A percentile compares a stretch with the other conserved stretches of the same genome.
Conservation (phyloP, 2,329 filamentous ascomycete genomes). For the Colletotrichum higginsianum region DNA sequence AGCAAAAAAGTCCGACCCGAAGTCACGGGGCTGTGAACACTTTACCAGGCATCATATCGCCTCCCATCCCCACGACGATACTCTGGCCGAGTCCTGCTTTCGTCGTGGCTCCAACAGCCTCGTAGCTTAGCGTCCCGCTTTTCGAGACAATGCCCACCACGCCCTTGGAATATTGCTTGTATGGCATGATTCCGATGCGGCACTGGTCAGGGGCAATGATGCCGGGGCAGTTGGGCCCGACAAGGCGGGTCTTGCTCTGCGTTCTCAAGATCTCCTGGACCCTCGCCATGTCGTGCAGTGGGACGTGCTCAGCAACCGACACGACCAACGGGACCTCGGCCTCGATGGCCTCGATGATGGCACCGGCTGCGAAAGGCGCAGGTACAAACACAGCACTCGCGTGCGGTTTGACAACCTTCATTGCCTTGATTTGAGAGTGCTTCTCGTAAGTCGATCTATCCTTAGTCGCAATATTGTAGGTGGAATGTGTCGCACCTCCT, state of each 20-base stretch:
- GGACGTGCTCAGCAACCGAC: conserved; percentile 85
- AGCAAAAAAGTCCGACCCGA: background rate
- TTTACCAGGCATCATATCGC: conserved; percentile 78
- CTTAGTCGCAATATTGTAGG: too few species aligned
- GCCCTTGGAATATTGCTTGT: conserved; percentile 65
- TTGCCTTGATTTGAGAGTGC: conserved; percentile 47
- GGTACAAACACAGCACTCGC: conserved; percentile 83
- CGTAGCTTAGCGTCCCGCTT: conserved; percentile 85
- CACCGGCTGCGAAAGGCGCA: conserved; percentile 74
- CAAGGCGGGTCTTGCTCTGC: conserved; percentile 79
- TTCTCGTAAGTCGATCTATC: background rate
- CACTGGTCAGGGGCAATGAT: conserved; percentile 84
- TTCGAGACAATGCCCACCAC: conserved; percentile 84
- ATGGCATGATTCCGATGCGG: conserved; percentile 59
- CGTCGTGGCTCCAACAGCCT: conserved; percentile 82
- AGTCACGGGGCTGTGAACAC: background rate
- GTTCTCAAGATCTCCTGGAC: conserved; percentile 78
- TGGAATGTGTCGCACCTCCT: conserved; percentile 46
- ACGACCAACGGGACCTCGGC: conserved; percentile 84
- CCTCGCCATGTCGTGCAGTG: conserved; percentile 82
- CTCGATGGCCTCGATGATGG: conserved; percentile 82
- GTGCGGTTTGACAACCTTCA: conserved; percentile 66
- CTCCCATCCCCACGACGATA: conserved; percentile 83
- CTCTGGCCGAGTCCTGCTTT: conserved; percentile 83
- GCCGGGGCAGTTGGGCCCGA: conserved; percentile 86